A percentile compares a stretch with the other conserved stretches of the same genome.
phyloP scores from a whole-genome alignment of 2,329 filamentous ascomycete species.

The Aspergillus fumigatiaffinis region DNA sequence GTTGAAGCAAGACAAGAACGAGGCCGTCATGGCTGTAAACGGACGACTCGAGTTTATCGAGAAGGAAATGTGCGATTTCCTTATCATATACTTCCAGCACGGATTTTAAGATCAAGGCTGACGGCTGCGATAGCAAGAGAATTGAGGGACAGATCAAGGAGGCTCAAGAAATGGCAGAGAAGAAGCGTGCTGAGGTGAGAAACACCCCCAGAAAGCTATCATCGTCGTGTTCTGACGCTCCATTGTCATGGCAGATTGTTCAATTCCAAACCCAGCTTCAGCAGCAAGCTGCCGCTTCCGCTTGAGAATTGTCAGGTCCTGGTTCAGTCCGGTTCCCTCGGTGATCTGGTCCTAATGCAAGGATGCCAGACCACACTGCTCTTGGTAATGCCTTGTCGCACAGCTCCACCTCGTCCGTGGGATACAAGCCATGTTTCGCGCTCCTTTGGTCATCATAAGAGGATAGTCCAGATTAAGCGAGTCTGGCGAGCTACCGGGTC shows the following conservation, averaged over 20 bases:
- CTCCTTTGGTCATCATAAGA: not conserved
- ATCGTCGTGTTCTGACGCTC: conserved; percentile 12
- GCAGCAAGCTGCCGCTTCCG: conserved; percentile 32
- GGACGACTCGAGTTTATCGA: conserved; percentile 87
- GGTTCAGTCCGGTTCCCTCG: not conserved
- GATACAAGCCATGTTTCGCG: not conserved
- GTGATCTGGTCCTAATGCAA: not conserved
- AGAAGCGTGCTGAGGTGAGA: conserved; percentile 61
- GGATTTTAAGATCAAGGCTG: conserved; percentile 3
- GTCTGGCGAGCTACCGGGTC: not conserved
- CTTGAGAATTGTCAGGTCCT: conserved; percentile 15
- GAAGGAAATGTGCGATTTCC: conserved; percentile 74
- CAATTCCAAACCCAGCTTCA: conserved; percentile 38
- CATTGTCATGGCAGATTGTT: conserved; percentile 27
- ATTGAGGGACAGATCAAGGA: conserved; percentile 64
- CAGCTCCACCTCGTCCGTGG: not conserved
- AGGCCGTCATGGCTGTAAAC: conserved; percentile 87
- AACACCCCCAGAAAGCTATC: not conserved
- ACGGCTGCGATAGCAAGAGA: conserved; percentile 49
- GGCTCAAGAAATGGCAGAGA: conserved; percentile 61
- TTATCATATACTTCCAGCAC: not conserved
- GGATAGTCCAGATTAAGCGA: not conserved
- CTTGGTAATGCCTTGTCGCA: not conserved
- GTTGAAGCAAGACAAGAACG: conserved; percentile 87
- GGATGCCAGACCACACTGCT: not conserved